Conservation (phyloP, 768 basidiomycete species). For the Podaxis sp. region DNA sequence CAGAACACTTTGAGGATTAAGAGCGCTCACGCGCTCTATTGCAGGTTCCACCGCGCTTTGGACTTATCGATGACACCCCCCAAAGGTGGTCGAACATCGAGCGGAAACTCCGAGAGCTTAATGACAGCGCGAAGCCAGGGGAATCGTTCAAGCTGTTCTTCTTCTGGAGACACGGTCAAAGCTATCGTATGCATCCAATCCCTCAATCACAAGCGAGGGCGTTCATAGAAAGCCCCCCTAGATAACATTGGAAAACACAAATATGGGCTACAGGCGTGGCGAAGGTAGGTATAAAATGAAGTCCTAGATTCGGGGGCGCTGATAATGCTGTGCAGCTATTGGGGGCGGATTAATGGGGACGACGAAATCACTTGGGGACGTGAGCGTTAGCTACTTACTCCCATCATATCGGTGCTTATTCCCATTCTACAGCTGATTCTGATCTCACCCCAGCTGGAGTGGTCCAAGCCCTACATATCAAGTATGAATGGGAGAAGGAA, state of each 20-base stretch:
- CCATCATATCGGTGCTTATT: not conserved
- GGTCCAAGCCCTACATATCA: slow-evolving; percentile 48
- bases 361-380: slow-evolving; percentile 73
- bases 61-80: slow-evolving; percentile 48
- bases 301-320: not conserved
- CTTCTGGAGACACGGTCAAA: slow-evolving; percentile 70
- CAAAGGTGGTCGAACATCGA: slow-evolving; percentile 51
- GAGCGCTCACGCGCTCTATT: not conserved
- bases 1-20: not conserved
- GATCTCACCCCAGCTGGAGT: slow-evolving; percentile 58
- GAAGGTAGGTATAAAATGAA: slow-evolving; percentile 41
- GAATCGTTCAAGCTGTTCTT: slow-evolving; percentile 63
- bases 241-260: slow-evolving; percentile 66
- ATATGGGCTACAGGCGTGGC: slow-evolving; percentile 60
- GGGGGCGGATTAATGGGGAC: slow-evolving; percentile 63
- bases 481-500: slow-evolving; percentile 49
- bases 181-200: slow-evolving; percentile 51
- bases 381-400: slow-evolving; percentile 33
- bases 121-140: slow-evolving; percentile 33
- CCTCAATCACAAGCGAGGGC: not conserved
- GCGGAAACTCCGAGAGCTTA: slow-evolving; percentile 42
- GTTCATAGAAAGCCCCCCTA: slow-evolving; percentile 22
- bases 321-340: slow-evolving; percentile 41
- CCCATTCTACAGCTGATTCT: slow-evolving; percentile 51
- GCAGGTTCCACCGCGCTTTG: slow-evolving; percentile 58